Conservation (phyloP, 1,139 yeast genomes). For the Yamadazyma spencermartinsiae region DNA sequence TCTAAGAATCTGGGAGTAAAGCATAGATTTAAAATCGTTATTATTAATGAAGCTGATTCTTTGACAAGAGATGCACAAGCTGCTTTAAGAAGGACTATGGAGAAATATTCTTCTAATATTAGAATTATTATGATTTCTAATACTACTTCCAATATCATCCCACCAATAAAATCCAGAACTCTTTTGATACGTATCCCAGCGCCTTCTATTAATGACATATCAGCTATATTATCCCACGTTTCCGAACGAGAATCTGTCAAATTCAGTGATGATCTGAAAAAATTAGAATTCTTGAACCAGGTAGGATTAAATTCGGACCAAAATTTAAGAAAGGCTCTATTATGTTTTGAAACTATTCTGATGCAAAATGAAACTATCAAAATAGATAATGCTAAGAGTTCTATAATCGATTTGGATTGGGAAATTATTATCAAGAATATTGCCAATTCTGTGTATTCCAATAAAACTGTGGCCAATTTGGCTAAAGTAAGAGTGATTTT, state of each 20-base stretch:
- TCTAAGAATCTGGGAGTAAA: conserved; percentile 28
- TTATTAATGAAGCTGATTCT: conserved; percentile 92
- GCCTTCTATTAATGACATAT: conserved; percentile 63
- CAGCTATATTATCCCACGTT: conserved; percentile 52
- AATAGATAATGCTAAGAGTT: conserved; percentile 30
- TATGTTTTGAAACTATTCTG: conserved; percentile 81
- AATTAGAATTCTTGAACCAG: conserved; percentile 41
- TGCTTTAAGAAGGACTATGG: conserved; percentile 97
- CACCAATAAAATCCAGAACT: conserved; percentile 94
- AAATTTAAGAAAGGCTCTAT: conserved; percentile 74
- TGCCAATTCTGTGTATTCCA: conserved; percentile 58
- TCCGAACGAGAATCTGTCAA: conserved; percentile 57
- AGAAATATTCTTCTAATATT: conserved; percentile 86
- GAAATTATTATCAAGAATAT: conserved; percentile 68
- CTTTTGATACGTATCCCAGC: conserved; percentile 82
- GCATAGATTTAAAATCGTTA: conserved; percentile 86
- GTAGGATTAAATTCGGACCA: conserved; percentile 62
- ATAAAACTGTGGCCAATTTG: conserved; percentile 69
- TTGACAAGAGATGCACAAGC: conserved; percentile 96
- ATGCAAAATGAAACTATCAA: conserved; percentile 63
- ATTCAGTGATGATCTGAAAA: conserved; percentile 35
- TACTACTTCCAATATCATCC: conserved; percentile 86
- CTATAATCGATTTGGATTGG: conserved; percentile 74
- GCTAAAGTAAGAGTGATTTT: conserved; percentile 72
- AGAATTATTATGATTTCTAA: conserved; percentile 84